A percentile compares a stretch with the other conserved stretches of the same genome.
Conservation (phyloP, 176 grass and related monocot species). For the Ananas comosus region DNA sequence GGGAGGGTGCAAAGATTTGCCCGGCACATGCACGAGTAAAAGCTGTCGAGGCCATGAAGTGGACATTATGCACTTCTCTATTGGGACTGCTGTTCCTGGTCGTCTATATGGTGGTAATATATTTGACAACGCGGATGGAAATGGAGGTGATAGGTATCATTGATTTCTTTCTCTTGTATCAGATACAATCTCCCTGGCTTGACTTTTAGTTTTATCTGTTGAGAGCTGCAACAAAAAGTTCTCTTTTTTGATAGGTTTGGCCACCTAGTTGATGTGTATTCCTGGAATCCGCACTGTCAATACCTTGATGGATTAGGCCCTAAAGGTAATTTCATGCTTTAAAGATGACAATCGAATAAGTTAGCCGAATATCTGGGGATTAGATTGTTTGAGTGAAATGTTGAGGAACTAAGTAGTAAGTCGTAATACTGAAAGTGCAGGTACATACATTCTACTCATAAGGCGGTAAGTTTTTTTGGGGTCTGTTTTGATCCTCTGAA, state of each 20-base stretch:
- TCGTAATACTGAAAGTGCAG: too few relatives aligned
- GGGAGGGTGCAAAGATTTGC: conserved; percentile 71
- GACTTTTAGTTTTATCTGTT: neutral
- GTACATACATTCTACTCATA: neutral
- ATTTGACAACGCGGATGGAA: conserved; percentile 71
- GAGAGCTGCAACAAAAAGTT: neutral
- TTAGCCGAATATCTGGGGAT: neutral
- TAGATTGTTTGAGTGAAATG: too few relatives aligned
- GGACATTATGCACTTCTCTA: conserved; percentile 92
- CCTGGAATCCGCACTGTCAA: conserved; percentile 93
- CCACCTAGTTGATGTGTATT: conserved; percentile 88
- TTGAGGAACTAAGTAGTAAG: too few relatives aligned
- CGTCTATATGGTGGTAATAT: conserved; percentile 91
- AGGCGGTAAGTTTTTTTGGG: neutral
- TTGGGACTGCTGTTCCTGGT: conserved; percentile 96
- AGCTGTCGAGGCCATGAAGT: conserved; percentile 81
- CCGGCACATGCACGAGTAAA: conserved; percentile 63
- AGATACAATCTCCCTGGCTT: neutral
- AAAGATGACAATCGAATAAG: neutral
- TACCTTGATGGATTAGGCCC: conserved; percentile 77
- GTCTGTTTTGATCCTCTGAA: too few relatives aligned
- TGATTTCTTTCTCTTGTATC: neutral
- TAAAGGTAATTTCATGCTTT: conserved; percentile 41
- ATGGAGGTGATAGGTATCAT: conserved; percentile 77
- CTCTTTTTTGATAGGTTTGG: conserved; percentile 49